phyloP scores from a whole-genome alignment of 2,329 filamentous ascomycete genomes.

The Diaporthe longicolla region DNA sequence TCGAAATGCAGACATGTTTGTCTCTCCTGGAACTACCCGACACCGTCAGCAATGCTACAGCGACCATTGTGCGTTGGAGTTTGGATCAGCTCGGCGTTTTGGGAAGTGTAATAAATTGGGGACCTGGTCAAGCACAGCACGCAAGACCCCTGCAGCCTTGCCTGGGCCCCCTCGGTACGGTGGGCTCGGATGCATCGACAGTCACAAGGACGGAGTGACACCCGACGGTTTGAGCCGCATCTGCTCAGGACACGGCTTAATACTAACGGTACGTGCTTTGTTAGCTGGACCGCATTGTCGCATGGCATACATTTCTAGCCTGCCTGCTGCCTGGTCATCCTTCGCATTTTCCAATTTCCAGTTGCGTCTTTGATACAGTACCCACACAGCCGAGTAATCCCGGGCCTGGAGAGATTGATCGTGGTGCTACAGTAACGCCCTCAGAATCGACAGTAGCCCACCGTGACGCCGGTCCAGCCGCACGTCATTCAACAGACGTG shows the following conservation, averaged over 20 bases:
- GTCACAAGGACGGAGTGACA: constrained; percentile 14
- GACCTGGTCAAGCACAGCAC: neutral
- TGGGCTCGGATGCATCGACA: constrained; percentile 29
- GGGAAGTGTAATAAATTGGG: constrained; percentile 15
- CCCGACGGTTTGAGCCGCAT: constrained; percentile 12
- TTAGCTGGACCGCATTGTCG: too few species aligned
- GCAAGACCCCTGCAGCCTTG: constrained; percentile 23
- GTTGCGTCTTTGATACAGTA: neutral
- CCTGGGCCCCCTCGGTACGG: neutral
- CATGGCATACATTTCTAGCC: neutral
- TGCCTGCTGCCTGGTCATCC: neutral
- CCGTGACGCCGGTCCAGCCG: neutral
- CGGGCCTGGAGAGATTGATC: constrained; percentile 8
- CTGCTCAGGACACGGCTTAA: neutral
- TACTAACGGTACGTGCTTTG: too few species aligned
- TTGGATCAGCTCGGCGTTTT: neutral
- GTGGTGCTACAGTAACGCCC: neutral
- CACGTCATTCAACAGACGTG: constrained; percentile 1
- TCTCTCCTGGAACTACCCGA: neutral
- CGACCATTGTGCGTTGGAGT: neutral
- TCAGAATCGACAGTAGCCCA: neutral
- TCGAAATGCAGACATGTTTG: neutral
- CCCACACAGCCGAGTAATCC: constrained; percentile 1
- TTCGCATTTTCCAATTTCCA: neutral
- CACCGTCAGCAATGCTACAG: neutral